phyloP scores from a whole-genome alignment of 148 eudicot species.

The Cornus suecica region DNA sequence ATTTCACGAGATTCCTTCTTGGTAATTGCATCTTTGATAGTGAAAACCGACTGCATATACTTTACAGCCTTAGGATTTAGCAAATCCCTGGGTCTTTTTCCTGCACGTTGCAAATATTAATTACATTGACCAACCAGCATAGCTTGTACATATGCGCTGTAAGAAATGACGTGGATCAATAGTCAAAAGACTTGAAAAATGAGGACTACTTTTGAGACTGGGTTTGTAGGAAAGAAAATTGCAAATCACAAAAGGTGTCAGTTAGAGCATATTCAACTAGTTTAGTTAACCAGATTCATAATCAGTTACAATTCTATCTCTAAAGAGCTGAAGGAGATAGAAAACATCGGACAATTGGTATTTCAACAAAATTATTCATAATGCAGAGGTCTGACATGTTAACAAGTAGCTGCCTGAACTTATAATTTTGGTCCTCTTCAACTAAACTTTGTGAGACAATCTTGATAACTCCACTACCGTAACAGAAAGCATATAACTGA shows the following conservation, averaged over 20 bases:
- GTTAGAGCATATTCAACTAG: background rate
- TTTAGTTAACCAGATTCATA: background rate
- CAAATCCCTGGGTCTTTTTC: conserved; percentile 90
- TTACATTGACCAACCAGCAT: background rate
- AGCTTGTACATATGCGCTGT: background rate
- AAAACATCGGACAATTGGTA: background rate
- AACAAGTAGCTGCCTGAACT: background rate
- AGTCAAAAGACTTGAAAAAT: background rate
- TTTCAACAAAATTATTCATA: background rate
- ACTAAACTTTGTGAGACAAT: background rate
- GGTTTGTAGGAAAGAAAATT: background rate
- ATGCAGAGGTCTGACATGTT: no score
- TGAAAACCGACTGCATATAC: conserved; percentile 79
- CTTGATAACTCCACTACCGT: background rate
- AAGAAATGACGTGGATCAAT: background rate
- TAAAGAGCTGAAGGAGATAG: background rate
- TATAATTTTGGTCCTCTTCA: background rate
- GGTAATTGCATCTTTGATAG: conserved; percentile 78
- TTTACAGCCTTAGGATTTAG: conserved; percentile 81
- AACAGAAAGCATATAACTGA: background rate
- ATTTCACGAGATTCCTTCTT: conserved; percentile 88
- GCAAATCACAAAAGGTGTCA: background rate
- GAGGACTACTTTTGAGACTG: no score
- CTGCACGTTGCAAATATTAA: conserved; percentile 29
- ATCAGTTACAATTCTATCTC: background rate